These are phyloP conservation scores for Heliocybe sulcata DNA, from an alignment of 1,284 basidiomycete species.

Conservation along the genomic window DNA sequence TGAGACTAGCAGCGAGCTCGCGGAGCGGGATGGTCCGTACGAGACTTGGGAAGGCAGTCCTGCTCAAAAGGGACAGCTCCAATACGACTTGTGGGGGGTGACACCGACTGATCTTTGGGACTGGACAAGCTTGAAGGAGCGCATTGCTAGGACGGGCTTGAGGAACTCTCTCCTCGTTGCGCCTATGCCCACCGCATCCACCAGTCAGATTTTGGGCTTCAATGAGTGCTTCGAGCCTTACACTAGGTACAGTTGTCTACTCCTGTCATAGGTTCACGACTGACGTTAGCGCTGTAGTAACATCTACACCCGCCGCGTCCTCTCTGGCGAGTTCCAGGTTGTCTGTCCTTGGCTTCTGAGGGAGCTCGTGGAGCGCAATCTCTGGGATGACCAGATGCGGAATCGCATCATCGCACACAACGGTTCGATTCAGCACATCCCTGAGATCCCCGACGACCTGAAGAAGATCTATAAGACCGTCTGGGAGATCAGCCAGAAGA, in stretches of 20 bases:
- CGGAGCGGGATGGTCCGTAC: constrained; percentile 79
- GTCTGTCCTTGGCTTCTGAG: constrained; percentile 98
- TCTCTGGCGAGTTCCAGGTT: constrained; percentile 99
- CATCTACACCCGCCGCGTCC: constrained; percentile 98
- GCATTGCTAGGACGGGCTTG: constrained; percentile 83
- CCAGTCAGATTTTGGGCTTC: constrained; percentile 96
- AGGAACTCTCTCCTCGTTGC: constrained; percentile 94
- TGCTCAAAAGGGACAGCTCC: constrained; percentile 82
- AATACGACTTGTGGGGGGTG: constrained; percentile 95
- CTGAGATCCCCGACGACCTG: constrained; percentile 80
- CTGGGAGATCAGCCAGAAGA: constrained; percentile 99
- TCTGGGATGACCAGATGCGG: constrained; percentile 99
- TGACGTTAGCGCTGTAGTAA: constrained; percentile 48
- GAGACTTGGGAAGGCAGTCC: constrained; percentile 92
- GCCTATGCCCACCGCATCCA: constrained; percentile 99
- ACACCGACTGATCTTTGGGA: constrained; percentile 95
- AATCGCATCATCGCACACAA: constrained; percentile 98
- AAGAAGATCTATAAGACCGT: constrained; percentile 99
- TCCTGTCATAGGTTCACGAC: not conserved
- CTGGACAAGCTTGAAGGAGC: constrained; percentile 85
- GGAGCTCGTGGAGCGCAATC: constrained; percentile 90
- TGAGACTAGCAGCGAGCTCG: constrained; percentile 90
- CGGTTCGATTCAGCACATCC: constrained; percentile 91
- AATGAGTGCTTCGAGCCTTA: constrained; percentile 99
- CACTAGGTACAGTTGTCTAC: constrained; percentile 59